Base-by-base conservation (phyloP, 352 stramenopile species). In the Phytophthora fragariae region DNA sequence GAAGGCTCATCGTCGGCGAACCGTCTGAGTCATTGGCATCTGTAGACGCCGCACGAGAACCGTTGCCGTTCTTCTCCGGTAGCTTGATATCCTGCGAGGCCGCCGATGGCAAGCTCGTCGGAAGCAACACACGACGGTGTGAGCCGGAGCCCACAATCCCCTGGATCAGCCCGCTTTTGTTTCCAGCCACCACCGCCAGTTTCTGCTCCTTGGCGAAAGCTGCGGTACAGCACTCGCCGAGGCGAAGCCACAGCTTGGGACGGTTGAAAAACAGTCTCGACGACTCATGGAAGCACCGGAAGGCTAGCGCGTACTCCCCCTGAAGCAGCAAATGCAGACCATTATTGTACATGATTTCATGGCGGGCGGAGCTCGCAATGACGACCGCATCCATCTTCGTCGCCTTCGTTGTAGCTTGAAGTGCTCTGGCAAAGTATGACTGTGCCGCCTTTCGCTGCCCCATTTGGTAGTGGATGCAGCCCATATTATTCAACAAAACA, bases 331-430 rank as follows among this genome's bases (percentile, higher is more conserved):
- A 73, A 53, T 98, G 92, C 37, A 98, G 65, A 5, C 92, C 93
- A 61, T 97, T 96, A 84, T 98, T 98, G 86, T 98, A 98, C 77
- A 97, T 81, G 56, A 98, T 92, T 78, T 97, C 90, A 69, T 86
- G 84, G 70, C 95, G 89, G n/a, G 75, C 86, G 29, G 88, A 95
- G 41, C 73, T 93, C 73, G 84, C 81, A 71, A 86, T 83, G n/a
- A 83, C 83, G 63, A 88, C 77, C 5, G 81, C 70, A 52, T 79
- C 74, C 68, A 81, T 81, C 55, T 84, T 93, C n/a, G 76, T 88
- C 11, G 78, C 65, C 62, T 88, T 91, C 3, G 75, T 79, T 15
- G 86, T 89, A 37, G 88, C 84, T 62, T 94, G 79, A 33, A 97
- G 71, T 54, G 91, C 88, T 72, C 90, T 83, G 50, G 93, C 82